Percentiles rank a stretch among this genome's conserved stretches.
These are phyloP conservation scores for Camelina laxa DNA, from an alignment of 345 rosid species.

Conservation along the genomic window DNA sequence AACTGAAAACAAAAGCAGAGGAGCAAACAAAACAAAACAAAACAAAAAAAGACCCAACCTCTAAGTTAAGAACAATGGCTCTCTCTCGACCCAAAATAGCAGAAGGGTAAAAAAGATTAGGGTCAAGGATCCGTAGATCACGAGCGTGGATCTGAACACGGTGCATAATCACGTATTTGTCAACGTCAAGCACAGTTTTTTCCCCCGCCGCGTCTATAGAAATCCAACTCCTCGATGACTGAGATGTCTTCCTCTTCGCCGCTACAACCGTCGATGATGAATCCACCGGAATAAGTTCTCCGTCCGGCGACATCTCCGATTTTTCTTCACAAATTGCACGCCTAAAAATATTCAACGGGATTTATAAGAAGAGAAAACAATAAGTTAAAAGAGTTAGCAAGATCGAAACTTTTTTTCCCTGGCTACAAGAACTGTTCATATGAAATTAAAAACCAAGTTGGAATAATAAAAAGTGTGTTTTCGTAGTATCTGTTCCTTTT, in stretches of 20 bases:
- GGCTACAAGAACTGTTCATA: neutral
- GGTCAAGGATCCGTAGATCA: constrained; percentile 92
- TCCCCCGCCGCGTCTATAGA: constrained; percentile 63
- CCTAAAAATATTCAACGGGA: neutral
- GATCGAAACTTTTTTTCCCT: neutral
- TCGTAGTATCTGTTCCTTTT: constrained; percentile 27
- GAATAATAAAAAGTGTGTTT: constrained; percentile 3
- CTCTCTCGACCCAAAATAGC: constrained; percentile 90
- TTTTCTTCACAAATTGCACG: constrained; percentile 9
- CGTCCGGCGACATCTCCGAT: constrained; percentile 58
- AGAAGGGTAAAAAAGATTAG: constrained; percentile 80
- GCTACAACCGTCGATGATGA: constrained; percentile 50
- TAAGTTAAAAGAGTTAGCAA: neutral
- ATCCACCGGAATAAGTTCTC: constrained; percentile 71
- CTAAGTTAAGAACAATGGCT: constrained; percentile 91
- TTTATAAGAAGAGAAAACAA: neutral
- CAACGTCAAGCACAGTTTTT: constrained; percentile 70
- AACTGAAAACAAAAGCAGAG: neutral
- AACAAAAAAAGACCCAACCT: constrained; percentile 46
- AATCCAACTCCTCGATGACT: constrained; percentile 72
- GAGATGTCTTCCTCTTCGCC: constrained; percentile 82
- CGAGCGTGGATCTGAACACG: constrained; percentile 97
- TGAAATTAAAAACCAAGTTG: neutral
- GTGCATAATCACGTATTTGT: constrained; percentile 88
- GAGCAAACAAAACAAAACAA: neutral